Evolutionary conservation across 2,329 filamentous ascomycete genomes (phyloP), one percentile per base, ranked within the genome.

Genomic region (Seiridium cupressi): DNA sequence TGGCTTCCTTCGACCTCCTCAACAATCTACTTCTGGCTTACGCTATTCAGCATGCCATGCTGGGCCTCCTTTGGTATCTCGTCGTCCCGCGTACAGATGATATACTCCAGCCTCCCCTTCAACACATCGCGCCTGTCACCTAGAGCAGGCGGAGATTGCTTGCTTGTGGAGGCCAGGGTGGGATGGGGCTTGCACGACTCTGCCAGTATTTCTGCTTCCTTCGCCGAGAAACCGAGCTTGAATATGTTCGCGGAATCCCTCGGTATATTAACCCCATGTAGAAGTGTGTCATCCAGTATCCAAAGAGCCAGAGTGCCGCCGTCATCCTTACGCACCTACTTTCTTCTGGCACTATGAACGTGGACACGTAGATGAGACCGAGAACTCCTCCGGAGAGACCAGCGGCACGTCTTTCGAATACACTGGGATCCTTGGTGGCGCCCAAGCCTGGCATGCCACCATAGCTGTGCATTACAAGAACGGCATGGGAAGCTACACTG

Each of bases 391-490:
- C 53, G 5, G 4, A 3, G 31, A 9, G 36, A 26, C 38, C 53
- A 2, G 13, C 53, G 1, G 10, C 18, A 8, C 18, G 36, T 9
- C 36, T 32, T 13, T 44, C 35, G 6, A n/a, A 3, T 13, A 18
- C 38, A 13, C 40, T 18, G 42, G 47, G 55, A 3, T 42, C 55
- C 1, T n/a, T 13, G 11, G 55, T 34, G 2, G 55, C 55, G 0
- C 35, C 10, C 3, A 61, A 63, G 6, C 61, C 60, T 9, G 65
- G 58, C 40, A 63, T 47, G 32, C 66, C 66, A 10, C 66, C 65
- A 11, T 65, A 69, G 9, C 63, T 67, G 46, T 68, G 66, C 11
- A 61, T 62, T 7, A 68, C 48, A 44, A 66, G 51, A 31, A 66
- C 59, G 5, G 36, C 59, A 11, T 61, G 26, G 3, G 56, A 57